Percentiles rank a stretch among this genome's conserved stretches.
phyloP scores from a whole-genome alignment of 2,329 filamentous ascomycete genomes.

The Colletotrichum navitas region DNA sequence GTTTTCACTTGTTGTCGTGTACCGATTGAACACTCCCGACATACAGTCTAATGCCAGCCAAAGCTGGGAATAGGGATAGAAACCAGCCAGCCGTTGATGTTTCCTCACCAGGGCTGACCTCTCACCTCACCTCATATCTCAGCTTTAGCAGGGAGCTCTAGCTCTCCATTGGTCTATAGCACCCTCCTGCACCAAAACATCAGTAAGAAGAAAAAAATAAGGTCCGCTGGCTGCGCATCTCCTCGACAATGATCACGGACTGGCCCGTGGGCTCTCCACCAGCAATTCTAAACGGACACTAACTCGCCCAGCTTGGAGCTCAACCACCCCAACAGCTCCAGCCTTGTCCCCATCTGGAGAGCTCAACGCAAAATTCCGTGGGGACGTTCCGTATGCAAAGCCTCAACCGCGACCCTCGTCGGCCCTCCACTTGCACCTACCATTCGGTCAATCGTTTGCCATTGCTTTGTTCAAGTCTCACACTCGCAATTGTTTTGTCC shows the following conservation, averaged over 20 bases:
- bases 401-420: conserved; percentile 19
- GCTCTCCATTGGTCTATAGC: neutral
- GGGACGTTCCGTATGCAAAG: conserved; percentile 37
- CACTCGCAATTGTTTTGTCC: too few species aligned
- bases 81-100: conserved; percentile 3
- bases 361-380: conserved; percentile 44
- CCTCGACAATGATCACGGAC: conserved; percentile 33
- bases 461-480: neutral
- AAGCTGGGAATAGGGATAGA: neutral
- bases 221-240: conserved; percentile 26
- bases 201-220: conserved; percentile 22
- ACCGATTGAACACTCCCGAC: neutral
- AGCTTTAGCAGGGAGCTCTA: conserved; percentile 8
- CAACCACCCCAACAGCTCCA: conserved; percentile 42
- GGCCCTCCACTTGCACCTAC: neutral
- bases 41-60: conserved; percentile 23
- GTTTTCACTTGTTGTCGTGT: neutral
- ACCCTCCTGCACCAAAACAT: neutral
- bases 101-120: neutral
- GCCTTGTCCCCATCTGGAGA: conserved; percentile 42
- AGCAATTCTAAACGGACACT: conserved; percentile 33
- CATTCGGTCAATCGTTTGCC: neutral
- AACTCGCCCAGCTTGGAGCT: conserved; percentile 33
- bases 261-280: conserved; percentile 38
- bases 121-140: neutral